phyloP scores from a whole-genome alignment of 208 protist species.

The Entamoeba dispar region DNA sequence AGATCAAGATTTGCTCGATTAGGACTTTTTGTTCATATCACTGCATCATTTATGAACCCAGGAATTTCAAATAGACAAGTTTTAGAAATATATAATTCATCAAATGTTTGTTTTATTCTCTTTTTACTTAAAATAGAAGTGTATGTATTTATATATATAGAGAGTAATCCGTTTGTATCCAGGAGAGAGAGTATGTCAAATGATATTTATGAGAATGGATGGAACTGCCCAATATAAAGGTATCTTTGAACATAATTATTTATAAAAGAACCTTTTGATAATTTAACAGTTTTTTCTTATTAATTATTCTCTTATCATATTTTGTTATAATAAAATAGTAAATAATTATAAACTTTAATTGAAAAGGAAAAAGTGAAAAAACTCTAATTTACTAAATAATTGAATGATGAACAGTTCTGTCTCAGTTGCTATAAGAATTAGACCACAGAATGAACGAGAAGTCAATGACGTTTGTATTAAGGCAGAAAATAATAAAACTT shows the following conservation, averaged over 20 bases:
- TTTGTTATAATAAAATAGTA: no score
- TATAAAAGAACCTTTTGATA: background rate
- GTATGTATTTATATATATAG: background rate
- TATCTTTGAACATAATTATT: slow-evolving; percentile 14
- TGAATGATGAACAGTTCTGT: background rate
- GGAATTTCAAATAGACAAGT: slow-evolving; percentile 39
- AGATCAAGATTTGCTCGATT: slow-evolving; percentile 35
- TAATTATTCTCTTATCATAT: no score
- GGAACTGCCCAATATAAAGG: slow-evolving; percentile 32
- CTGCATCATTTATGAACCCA: slow-evolving; percentile 30
- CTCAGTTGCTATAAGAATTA: background rate
- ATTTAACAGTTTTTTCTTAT: no score
- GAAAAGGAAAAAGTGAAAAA: no score
- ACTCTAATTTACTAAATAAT: no score
- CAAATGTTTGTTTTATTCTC: background rate
- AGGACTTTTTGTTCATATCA: slow-evolving; percentile 37
- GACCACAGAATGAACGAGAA: background rate
- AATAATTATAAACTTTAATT: no score
- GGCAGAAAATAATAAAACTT: background rate
- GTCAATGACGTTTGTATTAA: background rate
- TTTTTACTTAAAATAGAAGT: background rate
- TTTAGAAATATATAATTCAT: slow-evolving; percentile 42
- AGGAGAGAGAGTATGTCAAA: slow-evolving; percentile 36
- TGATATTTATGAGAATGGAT: slow-evolving; percentile 35
- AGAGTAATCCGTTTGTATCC: slow-evolving; percentile 24